phyloP scores from a whole-genome alignment of 345 rosid genomes.

The Brassica juncea region DNA sequence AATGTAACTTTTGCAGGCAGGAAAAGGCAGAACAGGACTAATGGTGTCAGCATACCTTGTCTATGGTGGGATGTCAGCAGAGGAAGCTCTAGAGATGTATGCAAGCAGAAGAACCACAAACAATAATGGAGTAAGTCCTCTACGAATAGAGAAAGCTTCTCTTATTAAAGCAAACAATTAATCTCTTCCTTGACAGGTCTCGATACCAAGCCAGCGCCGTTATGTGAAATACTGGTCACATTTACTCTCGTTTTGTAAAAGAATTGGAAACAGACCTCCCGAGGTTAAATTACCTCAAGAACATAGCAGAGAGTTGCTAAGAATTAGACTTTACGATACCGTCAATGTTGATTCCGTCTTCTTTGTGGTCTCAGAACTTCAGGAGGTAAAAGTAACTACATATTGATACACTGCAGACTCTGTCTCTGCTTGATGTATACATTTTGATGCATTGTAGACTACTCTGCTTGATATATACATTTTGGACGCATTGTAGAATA shows the following conservation, averaged over 20 bases:
- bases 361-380: conserved; percentile 84
- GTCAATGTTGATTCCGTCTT: conserved; percentile 61
- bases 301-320: conserved; percentile 66
- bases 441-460: not conserved
- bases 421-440: not conserved
- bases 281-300: conserved; percentile 58
- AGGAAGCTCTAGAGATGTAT: conserved; percentile 83
- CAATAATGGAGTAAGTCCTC: conserved; percentile 78
- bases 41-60: conserved; percentile 92
- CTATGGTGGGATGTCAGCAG: conserved; percentile 74
- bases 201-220: conserved; percentile 94
- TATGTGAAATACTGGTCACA: conserved; percentile 81
- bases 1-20: conserved; percentile 62
- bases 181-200: conserved; percentile 53
- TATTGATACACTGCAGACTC: not conserved
- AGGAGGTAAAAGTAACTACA: conserved; percentile 53
- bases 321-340: conserved; percentile 82
- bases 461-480: not conserved
- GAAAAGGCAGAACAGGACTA: conserved; percentile 91
- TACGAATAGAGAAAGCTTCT: not conserved
- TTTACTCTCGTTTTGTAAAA: conserved; percentile 49
- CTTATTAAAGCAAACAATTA: not conserved
- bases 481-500: not conserved
- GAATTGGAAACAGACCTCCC: conserved; percentile 48
- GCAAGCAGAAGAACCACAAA: conserved; percentile 90